Base-by-base conservation (phyloP, 2,329 filamentous ascomycete species). In the Neopestalotiopsis sp. region DNA sequence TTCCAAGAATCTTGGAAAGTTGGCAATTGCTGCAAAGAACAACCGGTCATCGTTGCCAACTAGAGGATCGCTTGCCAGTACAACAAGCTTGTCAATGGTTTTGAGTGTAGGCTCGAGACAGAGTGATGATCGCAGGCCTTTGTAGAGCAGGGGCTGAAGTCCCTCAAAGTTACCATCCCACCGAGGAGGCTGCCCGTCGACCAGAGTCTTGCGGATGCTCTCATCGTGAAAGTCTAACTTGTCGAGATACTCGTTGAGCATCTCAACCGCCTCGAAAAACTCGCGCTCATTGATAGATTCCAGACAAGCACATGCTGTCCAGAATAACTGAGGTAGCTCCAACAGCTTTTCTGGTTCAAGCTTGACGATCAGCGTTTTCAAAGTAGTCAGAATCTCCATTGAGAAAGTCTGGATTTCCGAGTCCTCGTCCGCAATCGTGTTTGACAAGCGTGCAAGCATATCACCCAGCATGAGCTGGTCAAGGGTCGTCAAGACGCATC, bases 231-330 rank as follows among this genome's bases (percentile, higher is more conserved):
- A 87, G 78, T 99, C 93, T 28, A 98, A 84, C 78, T 96, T 97
- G 73, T 90, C 88, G 28, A 99, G 82, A 45, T 97, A 90, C 75
- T 93, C 92, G 69, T 97, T 93, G 10, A 99, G 87, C 93, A 99
- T 98, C 66, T 93, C 91, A 13, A 98, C 85, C 28, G 93, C 94
- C 78, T 98, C 96, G 71, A 96, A 88, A 71, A 97, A 99, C 76
- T 99, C 96, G 28, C 92, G 89, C 80, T 99, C 97, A 72, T 98
- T 97, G 76, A 98, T 97, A 0, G 96, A 98, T 76, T 98, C 95
- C 24, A 99, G 84, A 78, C 96, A 99, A 12, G 96, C 96, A 75
- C 95, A 98, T 0, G 94, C 97, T 0, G 95, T 97, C 97, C 97
- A 99, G 81, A 99, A 98, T 1, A 99, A 85, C 76, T 98, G 95